Evolutionary conservation across 176 grass and related monocot genomes (phyloP), one percentile per base, ranked within the genome.

Genomic region (Juncus inflexus): DNA sequence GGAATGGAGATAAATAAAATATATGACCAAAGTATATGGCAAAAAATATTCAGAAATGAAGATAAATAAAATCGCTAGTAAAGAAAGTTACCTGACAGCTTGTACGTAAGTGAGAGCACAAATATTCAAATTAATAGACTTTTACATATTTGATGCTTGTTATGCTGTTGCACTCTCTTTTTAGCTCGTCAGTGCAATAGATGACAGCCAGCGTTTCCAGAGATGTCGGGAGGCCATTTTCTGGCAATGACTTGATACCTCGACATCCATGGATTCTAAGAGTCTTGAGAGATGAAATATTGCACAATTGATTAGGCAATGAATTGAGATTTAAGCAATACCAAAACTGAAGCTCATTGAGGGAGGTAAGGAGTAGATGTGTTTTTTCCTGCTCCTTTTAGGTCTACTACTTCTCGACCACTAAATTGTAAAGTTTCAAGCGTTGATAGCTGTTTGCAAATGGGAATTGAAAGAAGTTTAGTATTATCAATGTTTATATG

Each of bases 371-470:
- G 59, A 28, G 68, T 45, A 38, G 53, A 5, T 60, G 37, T 28
- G 35, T 40, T 72, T 72, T 72, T 35, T 41, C 66, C n/a, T 69
- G 66, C 35, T 69, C 13, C 50, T 69, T 19, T 6, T 36, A 1
- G 43, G 43, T 47, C 35, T 3, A 60, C 43, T 39, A 15, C 15
- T 9, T 60, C 53, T 40, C 42, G 35, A 60, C 52, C 2, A 10
- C 13, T 40, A 58, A 65, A 55, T 8, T 4, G 4, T 52, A 65
- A 16, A 42, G 15, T 38, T 50, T 75, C 63, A 10, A 76, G 73
- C 38, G 45, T 64, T 42, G 60, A 42, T 55, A 76, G 63, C 37
- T 57, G 60, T 2, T 50, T n/a, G 60, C 60, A 76, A 64, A 76
- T 65, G 55, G 72, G 73, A 50, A 63, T n/a, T 42, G 50, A 65